Conservation (phyloP, 116 monocot genomes). For the Thalassia testudinum region DNA sequence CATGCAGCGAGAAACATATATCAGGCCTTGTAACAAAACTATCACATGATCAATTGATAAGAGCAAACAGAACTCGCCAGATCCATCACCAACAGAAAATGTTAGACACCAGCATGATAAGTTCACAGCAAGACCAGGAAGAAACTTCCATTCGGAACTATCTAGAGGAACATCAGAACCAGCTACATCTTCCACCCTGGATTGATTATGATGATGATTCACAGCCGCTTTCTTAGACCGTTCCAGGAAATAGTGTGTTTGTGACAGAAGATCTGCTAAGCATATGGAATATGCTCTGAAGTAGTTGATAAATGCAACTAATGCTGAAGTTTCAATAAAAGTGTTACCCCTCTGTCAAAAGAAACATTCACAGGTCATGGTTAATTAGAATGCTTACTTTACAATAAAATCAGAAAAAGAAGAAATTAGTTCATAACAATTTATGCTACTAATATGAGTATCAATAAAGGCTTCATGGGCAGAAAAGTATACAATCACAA, state of each 20-base stretch:
- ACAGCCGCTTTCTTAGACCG: no score
- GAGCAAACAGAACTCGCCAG: conserved; percentile 23
- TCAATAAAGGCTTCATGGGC: no score
- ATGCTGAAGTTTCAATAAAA: conserved; percentile 52
- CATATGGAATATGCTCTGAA: conserved; percentile 24
- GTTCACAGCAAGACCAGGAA: conserved; percentile 18
- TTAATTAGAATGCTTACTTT: no score
- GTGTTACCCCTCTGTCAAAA: conserved; percentile 49
- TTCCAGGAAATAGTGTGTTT: background rate
- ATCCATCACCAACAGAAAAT: conserved; percentile 33
- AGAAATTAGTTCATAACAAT: no score
- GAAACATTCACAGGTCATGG: conserved; percentile 2
- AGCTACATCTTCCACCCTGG: no score
- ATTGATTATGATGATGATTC: no score
- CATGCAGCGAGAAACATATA: no score
- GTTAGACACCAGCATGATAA: conserved; percentile 37
- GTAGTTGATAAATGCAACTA: conserved; percentile 40
- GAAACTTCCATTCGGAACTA: background rate
- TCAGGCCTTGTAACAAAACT: no score
- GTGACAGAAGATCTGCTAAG: conserved; percentile 7
- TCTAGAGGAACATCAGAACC: no score
- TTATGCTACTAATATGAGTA: no score
- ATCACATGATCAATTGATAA: background rate
- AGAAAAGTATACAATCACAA: no score
- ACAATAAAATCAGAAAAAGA: no score